Evolutionary conservation across 352 stramenopile species (phyloP), one percentile per base, ranked within the genome.

Genomic region (Phytophthora hybrid): DNA sequence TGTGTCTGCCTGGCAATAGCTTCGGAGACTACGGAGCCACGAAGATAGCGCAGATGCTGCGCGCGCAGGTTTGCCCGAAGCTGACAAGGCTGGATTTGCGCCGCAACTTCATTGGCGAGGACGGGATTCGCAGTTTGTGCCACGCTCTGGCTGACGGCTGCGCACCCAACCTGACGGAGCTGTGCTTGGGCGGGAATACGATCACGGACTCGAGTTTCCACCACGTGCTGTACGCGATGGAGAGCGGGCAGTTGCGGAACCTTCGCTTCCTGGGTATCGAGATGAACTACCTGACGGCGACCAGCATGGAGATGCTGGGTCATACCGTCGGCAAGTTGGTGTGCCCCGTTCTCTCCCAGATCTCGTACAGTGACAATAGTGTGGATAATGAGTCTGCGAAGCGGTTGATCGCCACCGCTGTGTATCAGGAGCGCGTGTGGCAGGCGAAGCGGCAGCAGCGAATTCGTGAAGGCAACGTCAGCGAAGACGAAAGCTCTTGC

Each of bases 331-430:
- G 89, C 51, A 94, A 93, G 64, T 73, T 94, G 39, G 86, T 93
- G 18, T 94, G 87, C 23, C 89, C 89, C 4, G n/a, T 74, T 62
- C 81, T 96, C 10, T 84, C 86, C n/a, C 89, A 96, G 75, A 94
- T 96, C 66, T 96, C 89, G 62, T 96, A 94, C 76, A 94, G 86
- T 34, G 86, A 94, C 73, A 96, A 96, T 61, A 93, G 83, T 44
- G 88, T 96, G 29, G 79, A 90, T 51, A 93, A 96, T 51, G 72
- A 73, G 31, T 78, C 88, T 1, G 89, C 89, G 16, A 96, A 94
- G 85, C 83, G 84, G 6, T 71, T 91, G 32, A 93, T 96, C 46
- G 84, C 85, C 13, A 92, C 85, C 32, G 76, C 85, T 4, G 85
- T 96, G 23, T 93, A 94, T 59, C 83, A 93, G 56, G 87, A 94